Base-by-base conservation (phyloP, 148 eudicot genomes). In the Tetragonia tetragonoides region DNA sequence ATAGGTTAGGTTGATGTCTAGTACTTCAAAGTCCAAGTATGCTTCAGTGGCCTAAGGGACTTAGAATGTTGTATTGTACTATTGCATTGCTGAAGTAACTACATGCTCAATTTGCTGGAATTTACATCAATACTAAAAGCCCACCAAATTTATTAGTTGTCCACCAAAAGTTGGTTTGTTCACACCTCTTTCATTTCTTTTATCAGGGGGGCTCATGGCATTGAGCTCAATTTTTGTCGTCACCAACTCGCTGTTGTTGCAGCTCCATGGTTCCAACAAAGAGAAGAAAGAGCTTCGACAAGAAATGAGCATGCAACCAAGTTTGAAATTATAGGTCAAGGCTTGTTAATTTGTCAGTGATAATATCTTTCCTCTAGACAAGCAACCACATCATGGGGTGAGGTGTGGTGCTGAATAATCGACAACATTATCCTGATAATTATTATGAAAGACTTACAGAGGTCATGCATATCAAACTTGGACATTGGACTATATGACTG, bases 221-320 rank as follows among this genome's bases (percentile, higher is more conserved):
- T 53, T 91, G 81, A 92, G 99, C 80, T 95, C 99, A 21, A 86
- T 91, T 71, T 89, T 95, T 79, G 99, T 95, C 42, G 99, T 95
- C 77, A 78, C 81, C 77, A 92, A 95, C 85, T 91, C 97, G 6
- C 90, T 92, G 69, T 89, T 92, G 42, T 87, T 95, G 78, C 96
- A 91, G 77, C 87, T 92, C 74, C 96, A 92, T 77, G 90, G 86
- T 54, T 77, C 85, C 75, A 84, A 83, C 51, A 77, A 87, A 82
- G 85, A 80, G 71, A 72, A 80, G 82, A 72, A 80, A 80, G 78
- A 85, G 77, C 75, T 8, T 5, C 41, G 20, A 28, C 56, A 67
- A 53, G 66, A 38, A 79, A 38, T 53, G 47, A 66, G 46, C 75
- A 70, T 65, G 14, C n/a, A 40, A 18, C 46, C 54, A 44, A 73